Evolutionary conservation across 148 eudicot genomes (phyloP).

Genomic region (Fagopyrum homotropicum): DNA sequence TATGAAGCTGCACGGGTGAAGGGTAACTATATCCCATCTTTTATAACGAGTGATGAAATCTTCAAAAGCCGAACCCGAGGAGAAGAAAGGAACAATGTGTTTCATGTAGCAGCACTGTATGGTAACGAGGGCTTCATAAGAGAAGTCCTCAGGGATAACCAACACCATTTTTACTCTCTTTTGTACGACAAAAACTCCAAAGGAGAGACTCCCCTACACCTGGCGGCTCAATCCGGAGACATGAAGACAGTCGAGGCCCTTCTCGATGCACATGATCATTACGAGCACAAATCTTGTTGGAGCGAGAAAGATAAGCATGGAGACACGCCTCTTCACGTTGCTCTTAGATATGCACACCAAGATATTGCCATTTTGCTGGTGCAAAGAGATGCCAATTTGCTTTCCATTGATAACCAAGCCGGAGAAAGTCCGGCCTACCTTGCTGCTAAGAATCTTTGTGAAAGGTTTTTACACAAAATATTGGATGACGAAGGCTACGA

Average conservation of each 20-base stretch:
- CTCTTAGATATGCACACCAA: neutral
- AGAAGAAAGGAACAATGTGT: neutral
- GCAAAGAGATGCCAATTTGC: neutral
- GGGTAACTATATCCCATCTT: neutral
- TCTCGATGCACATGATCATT: neutral
- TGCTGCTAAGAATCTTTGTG: neutral
- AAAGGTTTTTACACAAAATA: neutral
- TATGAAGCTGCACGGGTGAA: neutral
- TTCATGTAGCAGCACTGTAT: neutral
- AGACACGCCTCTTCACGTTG: neutral
- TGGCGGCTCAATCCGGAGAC: neutral
- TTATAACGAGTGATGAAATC: neutral
- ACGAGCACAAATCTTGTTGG: neutral
- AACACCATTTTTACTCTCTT: neutral
- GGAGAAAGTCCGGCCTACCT: neutral
- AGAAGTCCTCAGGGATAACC: neutral
- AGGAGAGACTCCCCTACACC: neutral
- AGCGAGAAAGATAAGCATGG: neutral
- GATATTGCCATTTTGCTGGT: neutral
- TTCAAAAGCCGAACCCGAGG: neutral
- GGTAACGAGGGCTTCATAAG: neutral
- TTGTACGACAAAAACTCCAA: neutral
- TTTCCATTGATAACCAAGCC: neutral
- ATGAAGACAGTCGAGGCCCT: neutral
- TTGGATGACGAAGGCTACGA: neutral